phyloP scores from a whole-genome alignment of 805 yeast genomes.

The Geotrichum ghanense region DNA sequence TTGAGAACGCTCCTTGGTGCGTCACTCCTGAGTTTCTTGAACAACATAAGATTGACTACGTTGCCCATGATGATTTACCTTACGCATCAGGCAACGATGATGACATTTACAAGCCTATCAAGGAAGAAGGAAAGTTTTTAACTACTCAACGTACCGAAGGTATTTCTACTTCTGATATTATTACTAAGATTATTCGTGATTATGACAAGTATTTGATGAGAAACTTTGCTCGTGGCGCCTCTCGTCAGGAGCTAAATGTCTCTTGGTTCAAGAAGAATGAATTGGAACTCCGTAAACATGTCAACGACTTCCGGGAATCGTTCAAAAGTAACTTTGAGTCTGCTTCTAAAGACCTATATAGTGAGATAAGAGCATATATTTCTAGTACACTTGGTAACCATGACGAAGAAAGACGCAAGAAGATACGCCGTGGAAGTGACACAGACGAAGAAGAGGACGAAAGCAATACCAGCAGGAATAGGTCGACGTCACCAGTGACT shows the following conservation, averaged over 20 bases:
- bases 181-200: conserved; percentile 88
- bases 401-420: conserved; percentile 6
- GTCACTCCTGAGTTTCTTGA: conserved; percentile 72
- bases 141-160: conserved; percentile 97
- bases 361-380: conserved; percentile 42
- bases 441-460: conserved; percentile 18
- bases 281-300: conserved; percentile 83
- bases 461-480: conserved; percentile 16
- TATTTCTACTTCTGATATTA: conserved; percentile 88
- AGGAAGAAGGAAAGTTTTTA: conserved; percentile 79
- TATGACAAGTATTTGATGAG: conserved; percentile 95
- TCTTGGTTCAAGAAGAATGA: conserved; percentile 97
- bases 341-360: conserved; percentile 71
- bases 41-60: conserved; percentile 81
- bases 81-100: conserved; percentile 82
- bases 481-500: conserved; percentile 4
- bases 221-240: conserved; percentile 95
- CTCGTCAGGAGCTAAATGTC: conserved; percentile 90
- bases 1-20: conserved; percentile 93
- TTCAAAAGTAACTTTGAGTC: conserved; percentile 60
- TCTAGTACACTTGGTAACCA: conserved; percentile 17
- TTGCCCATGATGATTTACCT: conserved; percentile 96
- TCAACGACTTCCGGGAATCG: conserved; percentile 74
- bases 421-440: conserved; percentile 5
- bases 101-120: conserved; percentile 89